Base-by-base conservation (phyloP, 2,329 filamentous ascomycete species). In the Nemania abortiva region DNA sequence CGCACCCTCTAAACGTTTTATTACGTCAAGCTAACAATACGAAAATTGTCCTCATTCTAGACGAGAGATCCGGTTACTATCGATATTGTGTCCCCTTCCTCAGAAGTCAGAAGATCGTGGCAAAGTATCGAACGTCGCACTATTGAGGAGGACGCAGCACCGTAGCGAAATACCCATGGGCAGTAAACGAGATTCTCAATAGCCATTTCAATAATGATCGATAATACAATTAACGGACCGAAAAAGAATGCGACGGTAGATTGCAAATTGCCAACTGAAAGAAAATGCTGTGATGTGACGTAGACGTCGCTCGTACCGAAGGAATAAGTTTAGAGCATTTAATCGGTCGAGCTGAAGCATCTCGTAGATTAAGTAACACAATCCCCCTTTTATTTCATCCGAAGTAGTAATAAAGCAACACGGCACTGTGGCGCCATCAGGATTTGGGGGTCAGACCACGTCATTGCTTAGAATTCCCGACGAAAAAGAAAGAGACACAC, bases 381-480 rank as follows among this genome's bases (percentile, higher is more conserved):
- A 55, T 55, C 52, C 60, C 39, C 52, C 60, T 34, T 34, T 15
- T 55, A 50, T 37, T 62, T 15, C 45, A 15, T 42, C 39, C 15
- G 39, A 18, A 42, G 39, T 42, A 54, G 34, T 55, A 56, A 47
- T 49, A n/a, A 31, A 37, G 37, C 7, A 63, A 24, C 15, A 24
- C 20, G 11, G n/a, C 27, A 1, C 29, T 11, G 42, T 50, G 45
- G 57, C 45, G 18, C n/a, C 20, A 31, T 60, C 22, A 22, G 45
- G 31, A 22, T 37, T n/a, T 37, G 34, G 56, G 18, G 55, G 37
- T 39, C 37, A 56, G 6, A 56, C 37, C 22, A 59, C 9, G 27
- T 52, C 10, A 39, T 2, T 50, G 11, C 29, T 31, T 37, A 18
- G 29, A 24, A 50, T 47, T 22, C 11, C 29, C 5, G 20, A 53